Evolutionary conservation across 2,329 filamentous ascomycete genomes (phyloP).

Genomic region (Phaeosphaeria sp.): DNA sequence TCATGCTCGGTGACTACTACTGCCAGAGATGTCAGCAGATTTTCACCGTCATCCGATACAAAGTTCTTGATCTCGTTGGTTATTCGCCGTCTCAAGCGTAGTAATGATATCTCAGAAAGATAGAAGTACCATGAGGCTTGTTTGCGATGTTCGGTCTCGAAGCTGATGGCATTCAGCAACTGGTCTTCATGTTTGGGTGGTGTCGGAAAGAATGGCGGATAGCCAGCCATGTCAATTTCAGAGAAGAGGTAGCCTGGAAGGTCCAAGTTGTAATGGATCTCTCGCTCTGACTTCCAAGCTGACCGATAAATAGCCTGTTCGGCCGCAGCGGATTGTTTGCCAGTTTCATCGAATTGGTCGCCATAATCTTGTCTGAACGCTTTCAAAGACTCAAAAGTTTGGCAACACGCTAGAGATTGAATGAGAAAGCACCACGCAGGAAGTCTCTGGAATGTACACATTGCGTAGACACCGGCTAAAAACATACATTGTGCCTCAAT

Average conservation of each 20-base stretch:
- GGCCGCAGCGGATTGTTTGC: neutral
- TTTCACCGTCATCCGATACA: neutral
- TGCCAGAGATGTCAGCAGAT: neutral
- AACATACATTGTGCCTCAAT: neutral
- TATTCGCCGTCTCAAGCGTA: neutral
- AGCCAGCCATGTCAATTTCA: slow-evolving; percentile 2
- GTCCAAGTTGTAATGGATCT: neutral
- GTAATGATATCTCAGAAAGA: slow-evolving; percentile 14
- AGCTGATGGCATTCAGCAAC: neutral
- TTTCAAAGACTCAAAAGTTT: neutral
- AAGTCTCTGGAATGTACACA: neutral
- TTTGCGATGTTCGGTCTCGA: neutral
- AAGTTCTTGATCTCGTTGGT: neutral
- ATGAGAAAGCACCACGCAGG: neutral
- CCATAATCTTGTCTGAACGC: neutral
- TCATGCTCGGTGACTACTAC: neutral
- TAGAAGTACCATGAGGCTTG: slow-evolving; percentile 11
- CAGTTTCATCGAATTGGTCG: neutral
- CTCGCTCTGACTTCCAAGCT: slow-evolving; percentile 16
- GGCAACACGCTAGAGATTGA: neutral
- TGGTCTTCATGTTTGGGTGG: neutral
- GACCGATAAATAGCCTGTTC: slow-evolving; percentile 14
- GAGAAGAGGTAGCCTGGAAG: neutral
- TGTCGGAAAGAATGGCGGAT: slow-evolving; percentile 4
- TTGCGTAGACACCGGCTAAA: neutral